Evolutionary conservation across 1,284 basidiomycete species (phyloP).

Genomic region (Phellopilus nigrolimitatus): DNA sequence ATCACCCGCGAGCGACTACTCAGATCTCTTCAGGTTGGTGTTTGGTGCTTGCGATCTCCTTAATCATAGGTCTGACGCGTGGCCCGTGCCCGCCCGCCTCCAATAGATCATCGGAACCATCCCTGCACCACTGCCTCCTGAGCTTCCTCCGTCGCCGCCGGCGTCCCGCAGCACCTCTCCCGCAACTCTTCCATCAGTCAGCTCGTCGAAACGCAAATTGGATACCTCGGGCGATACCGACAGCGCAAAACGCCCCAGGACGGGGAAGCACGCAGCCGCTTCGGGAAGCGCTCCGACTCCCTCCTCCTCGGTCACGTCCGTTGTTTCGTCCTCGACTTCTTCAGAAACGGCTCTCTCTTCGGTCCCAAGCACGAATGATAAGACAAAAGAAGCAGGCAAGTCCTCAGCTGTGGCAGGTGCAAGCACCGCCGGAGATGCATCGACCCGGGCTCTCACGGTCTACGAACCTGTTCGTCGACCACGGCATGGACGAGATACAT

Average conservation of each 20-base stretch:
- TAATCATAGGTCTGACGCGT: slow-evolving; percentile 1
- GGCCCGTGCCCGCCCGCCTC: slow-evolving; percentile 12
- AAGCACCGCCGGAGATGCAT: slow-evolving; percentile 30
- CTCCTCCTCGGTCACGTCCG: slow-evolving; percentile 14
- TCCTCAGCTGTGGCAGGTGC: slow-evolving; percentile 25
- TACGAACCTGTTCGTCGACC: slow-evolving; percentile 59
- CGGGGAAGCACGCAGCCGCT: slow-evolving; percentile 30
- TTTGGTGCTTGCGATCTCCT: slow-evolving; percentile 3
- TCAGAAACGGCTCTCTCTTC: slow-evolving; percentile 29
- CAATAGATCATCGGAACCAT: slow-evolving; percentile 56
- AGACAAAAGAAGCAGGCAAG: slow-evolving; percentile 30
- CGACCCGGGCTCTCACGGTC: slow-evolving; percentile 36
- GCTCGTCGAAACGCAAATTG: slow-evolving; percentile 53
- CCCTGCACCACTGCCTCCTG: slow-evolving; percentile 50
- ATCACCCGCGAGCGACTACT: slow-evolving; percentile 59
- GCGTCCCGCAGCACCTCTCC: slow-evolving; percentile 60
- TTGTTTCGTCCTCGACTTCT: slow-evolving; percentile 3
- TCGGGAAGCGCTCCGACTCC: slow-evolving; percentile 26
- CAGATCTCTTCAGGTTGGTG: slow-evolving; percentile 51
- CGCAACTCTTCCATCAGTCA: slow-evolving; percentile 31
- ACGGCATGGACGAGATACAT: slow-evolving; percentile 44
- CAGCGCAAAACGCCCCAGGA: slow-evolving; percentile 53
- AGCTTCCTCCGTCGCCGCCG: slow-evolving; percentile 63
- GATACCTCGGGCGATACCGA: slow-evolving; percentile 39
- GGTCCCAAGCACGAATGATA: slow-evolving; percentile 19